These are phyloP conservation scores for Kewa caespitosa DNA, from an alignment of 179 eudicot species.

Conservation along the genomic window DNA sequence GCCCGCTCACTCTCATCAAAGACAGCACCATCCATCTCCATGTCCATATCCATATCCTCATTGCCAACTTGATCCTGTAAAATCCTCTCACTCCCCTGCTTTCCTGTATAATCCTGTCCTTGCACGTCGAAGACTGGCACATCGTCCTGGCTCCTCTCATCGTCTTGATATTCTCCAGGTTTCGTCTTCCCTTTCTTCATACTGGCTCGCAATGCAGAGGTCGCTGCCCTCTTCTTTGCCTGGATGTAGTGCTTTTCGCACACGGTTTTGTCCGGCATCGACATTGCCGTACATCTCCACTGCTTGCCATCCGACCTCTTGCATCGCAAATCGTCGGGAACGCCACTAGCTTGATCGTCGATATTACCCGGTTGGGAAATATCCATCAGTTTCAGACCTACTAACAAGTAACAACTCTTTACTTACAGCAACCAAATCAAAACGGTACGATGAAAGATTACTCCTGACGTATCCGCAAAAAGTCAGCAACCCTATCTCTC, in stretches of 20 bases:
- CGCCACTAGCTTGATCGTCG: constrained; percentile 68
- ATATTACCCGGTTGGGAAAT: constrained; percentile 46
- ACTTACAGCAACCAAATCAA: too few species aligned
- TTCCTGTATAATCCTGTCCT: constrained; percentile 46
- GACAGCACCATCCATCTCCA: constrained; percentile 43
- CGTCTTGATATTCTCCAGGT: constrained; percentile 82
- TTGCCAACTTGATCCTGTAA: constrained; percentile 35
- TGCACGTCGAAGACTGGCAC: constrained; percentile 36
- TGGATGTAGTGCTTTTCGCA: constrained; percentile 97
- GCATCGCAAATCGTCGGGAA: constrained; percentile 91
- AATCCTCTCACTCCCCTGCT: constrained; percentile 42
- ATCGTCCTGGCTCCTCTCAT: constrained; percentile 84
- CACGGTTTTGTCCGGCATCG: constrained; percentile 97
- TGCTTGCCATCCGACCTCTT: constrained; percentile 98
- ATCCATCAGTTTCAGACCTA: constrained; percentile 65
- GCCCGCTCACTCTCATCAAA: constrained; percentile 57
- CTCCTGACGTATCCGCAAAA: too few species aligned
- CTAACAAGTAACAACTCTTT: too few species aligned
- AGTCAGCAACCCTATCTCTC: too few species aligned
- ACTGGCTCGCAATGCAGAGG: constrained; percentile 85
- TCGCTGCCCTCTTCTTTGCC: constrained; percentile 98
- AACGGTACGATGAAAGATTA: too few species aligned
- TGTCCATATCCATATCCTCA: constrained; percentile 50
- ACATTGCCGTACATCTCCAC: constrained; percentile 98
- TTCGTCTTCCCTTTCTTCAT: constrained; percentile 72